Evolutionary conservation across 441 rosid species (phyloP).

Genomic region (Gossypium gossypioides): DNA sequence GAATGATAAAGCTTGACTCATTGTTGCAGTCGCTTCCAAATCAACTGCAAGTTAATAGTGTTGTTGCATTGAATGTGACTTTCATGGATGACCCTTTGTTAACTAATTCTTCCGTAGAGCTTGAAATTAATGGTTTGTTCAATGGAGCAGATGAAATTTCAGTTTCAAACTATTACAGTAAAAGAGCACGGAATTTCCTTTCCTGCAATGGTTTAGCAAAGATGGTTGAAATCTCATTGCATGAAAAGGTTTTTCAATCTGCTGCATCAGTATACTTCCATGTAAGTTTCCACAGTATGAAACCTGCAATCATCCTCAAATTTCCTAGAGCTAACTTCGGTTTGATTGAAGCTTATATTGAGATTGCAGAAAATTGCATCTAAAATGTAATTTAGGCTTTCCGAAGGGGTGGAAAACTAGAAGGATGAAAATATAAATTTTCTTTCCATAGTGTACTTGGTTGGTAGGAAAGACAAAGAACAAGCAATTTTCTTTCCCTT

Average conservation of each 20-base stretch:
- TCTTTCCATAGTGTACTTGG: no score
- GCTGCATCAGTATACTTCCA: conserved; percentile 59
- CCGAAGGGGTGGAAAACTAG: no score
- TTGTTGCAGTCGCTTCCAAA: conserved; percentile 61
- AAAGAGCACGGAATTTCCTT: conserved; percentile 22
- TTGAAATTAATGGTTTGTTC: conserved; percentile 55
- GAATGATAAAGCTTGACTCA: conserved; percentile 52
- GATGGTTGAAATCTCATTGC: conserved; percentile 51
- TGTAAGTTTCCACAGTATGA: conserved; percentile 34
- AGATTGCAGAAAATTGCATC: neutral
- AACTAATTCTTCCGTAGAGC: conserved; percentile 45
- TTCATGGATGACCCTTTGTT: conserved; percentile 46
- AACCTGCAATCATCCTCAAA: neutral
- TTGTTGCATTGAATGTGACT: conserved; percentile 57
- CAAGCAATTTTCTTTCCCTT: no score
- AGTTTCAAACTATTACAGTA: conserved; percentile 14
- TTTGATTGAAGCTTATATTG: neutral
- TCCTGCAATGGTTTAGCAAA: conserved; percentile 24
- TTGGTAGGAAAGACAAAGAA: no score
- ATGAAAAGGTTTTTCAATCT: conserved; percentile 51
- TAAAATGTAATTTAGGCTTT: neutral
- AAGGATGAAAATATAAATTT: no score
- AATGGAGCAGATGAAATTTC: conserved; percentile 20
- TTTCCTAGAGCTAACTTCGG: neutral
- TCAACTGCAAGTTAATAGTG: conserved; percentile 33